A percentile compares a stretch with the other conserved stretches of the same genome.
These are phyloP conservation scores for Lactifluus pinguis DNA, from an alignment of 768 basidiomycete genomes.

Conservation along the genomic window DNA sequence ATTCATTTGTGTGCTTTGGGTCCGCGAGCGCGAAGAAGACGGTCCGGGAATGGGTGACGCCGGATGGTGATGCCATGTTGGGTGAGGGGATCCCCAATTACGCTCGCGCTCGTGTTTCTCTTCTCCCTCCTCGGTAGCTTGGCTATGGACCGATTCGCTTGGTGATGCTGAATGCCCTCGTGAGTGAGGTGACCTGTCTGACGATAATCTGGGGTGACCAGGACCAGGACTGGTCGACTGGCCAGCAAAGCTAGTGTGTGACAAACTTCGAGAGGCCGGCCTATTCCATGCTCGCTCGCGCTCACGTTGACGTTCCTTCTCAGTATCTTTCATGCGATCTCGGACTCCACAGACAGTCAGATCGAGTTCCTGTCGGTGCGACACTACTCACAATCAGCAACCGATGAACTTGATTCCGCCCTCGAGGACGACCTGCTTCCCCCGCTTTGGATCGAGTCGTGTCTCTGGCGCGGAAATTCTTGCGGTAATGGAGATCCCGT, in stretches of 20 bases:
- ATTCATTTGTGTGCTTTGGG: neutral
- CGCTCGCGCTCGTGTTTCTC: neutral
- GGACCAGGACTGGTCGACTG: slow-evolving; percentile 25
- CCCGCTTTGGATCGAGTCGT: slow-evolving; percentile 6
- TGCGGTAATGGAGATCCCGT: slow-evolving; percentile 17
- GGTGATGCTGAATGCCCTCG: slow-evolving; percentile 12
- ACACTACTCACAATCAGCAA: slow-evolving; percentile 18
- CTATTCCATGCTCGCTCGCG: slow-evolving; percentile 46
- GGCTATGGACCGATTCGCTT: slow-evolving; percentile 11
- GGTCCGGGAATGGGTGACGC: slow-evolving; percentile 3
- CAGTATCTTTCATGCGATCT: slow-evolving; percentile 25
- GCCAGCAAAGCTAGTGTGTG: slow-evolving; percentile 26
- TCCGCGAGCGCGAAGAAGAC: neutral
- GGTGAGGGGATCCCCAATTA: neutral
- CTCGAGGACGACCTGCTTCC: slow-evolving; percentile 14
- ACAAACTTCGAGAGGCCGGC: slow-evolving; percentile 27
- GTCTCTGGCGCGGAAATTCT: slow-evolving; percentile 13
- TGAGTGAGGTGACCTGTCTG: slow-evolving; percentile 4
- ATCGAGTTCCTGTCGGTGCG: neutral
- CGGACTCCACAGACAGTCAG: slow-evolving; percentile 18
- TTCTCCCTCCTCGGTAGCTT: neutral
- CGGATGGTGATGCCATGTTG: neutral
- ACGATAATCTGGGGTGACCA: neutral
- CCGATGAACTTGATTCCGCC: slow-evolving; percentile 12
- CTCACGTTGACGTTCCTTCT: slow-evolving; percentile 29